Base-by-base conservation (phyloP, 2,329 filamentous ascomycete species). In the Lecanicillium sp. region DNA sequence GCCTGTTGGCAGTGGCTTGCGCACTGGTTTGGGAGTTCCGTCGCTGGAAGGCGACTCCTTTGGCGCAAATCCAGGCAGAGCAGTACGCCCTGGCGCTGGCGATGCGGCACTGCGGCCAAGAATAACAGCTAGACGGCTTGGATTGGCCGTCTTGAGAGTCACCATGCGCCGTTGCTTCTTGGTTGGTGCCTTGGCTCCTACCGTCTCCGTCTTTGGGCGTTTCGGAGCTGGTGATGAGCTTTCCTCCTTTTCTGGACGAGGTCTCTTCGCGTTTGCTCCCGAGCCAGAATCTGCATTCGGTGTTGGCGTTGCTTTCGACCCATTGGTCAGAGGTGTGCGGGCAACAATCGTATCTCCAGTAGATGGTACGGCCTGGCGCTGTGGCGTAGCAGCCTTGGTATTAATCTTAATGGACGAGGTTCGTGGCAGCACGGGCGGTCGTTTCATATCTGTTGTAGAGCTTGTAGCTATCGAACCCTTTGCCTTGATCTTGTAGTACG, bases 321-420 rank as follows among this genome's bases (percentile, higher is more conserved):
- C 52, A 12, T 50, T 52, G 9, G 52, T 47, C 14, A 45, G 34
- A 16, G 41, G 42, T 8, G 50, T 44, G 3, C 49, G 51, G 15
- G 51, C 54, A 16, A 55, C 46, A 19, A 55, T 58, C 1, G 52
- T 55, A 28, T 56, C 54, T 29, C 52, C 41, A 32, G 37, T 39
- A 8, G 44, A 33, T 3, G 44, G 34, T 28, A 44, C 46, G 12
- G 45, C 36, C 12, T 43, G 38, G 25, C 50, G 47, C 15, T 51
- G 48, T 12, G 48, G 48, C 9, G 45, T 47, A 3, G 50, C 44
- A 3, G 47, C 33, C 44, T 59, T 62, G 20, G 58, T 64, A 29
- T 51, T 60, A 46, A 62, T 57, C 47, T 66, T 66, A 41, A 63
- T 64, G 0, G 60, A 64, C 6, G 57, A 51, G n/a, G 53, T 50